Base-by-base conservation (phyloP, 345 rosid species). In the Eucalyptus erythrocorys region DNA sequence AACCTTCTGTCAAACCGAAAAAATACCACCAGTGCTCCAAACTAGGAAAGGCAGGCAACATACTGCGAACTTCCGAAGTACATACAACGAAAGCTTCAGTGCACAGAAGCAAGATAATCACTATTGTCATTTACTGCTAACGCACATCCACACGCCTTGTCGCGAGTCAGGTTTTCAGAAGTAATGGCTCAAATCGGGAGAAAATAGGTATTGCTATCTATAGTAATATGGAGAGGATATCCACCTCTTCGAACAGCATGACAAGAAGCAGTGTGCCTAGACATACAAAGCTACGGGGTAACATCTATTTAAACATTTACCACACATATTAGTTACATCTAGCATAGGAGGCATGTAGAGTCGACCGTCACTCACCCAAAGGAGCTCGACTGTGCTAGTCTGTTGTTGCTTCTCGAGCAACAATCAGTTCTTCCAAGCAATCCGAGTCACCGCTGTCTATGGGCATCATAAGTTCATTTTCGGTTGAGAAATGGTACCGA, bases 351-450 rank as follows among this genome's bases (percentile, higher is more conserved):
- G 82, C 45, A 37, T 37, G 82, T 19, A 76, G 47, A 37, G 47
- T 37, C 82, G 8, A 76, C 47, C 26, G 6, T 76, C 82, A 21
- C 82, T 76, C 45, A 21, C 82, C 82, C 82, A 76, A 19, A 76
- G 27, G 47, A 87, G 88, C 50, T 87, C 47, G 22, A 19, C 24
- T 7, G 79, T 45, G 42, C 66, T 79, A 79, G 34, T 87, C 86
- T 42, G 24, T 79, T 30, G 55, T 90, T 40, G 55, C 93, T 49
- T 89, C 92, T 88, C 90, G 95, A 89, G 96, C 96, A 91, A 96
- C 99, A 57, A 96, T 97, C 85, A 96, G 98, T 92, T 98, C 99
- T 89, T 92, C 95, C 6, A 95, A 45, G 85, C 53, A 89, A 93
- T 93, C 95, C 22, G 91, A 91, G 90, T 93, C 95, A 76, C 93